These are phyloP conservation scores for Geotrichum australiense DNA, from an alignment of 1,139 yeast species.

Conservation along the genomic window DNA sequence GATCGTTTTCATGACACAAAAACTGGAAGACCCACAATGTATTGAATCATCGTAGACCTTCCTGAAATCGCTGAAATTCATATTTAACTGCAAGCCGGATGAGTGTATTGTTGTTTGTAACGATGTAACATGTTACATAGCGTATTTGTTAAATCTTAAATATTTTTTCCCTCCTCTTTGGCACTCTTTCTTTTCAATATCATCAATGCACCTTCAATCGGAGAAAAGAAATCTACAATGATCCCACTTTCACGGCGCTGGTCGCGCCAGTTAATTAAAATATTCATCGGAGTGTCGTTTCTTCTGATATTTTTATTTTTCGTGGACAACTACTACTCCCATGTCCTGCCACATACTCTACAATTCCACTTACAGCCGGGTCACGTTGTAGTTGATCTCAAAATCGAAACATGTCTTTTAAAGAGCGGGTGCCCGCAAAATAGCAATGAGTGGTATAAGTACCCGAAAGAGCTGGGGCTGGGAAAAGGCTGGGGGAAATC, in stretches of 20 bases:
- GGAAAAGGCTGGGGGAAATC: slow-evolving; percentile 30
- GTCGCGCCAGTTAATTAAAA: slow-evolving; percentile 27
- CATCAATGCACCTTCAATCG: background rate
- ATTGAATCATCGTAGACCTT: no score
- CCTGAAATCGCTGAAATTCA: no score
- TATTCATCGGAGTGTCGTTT: slow-evolving; percentile 21
- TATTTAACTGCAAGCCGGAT: no score
- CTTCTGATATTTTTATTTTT: slow-evolving; percentile 22
- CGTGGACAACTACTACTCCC: slow-evolving; percentile 28
- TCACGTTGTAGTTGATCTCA: slow-evolving; percentile 31
- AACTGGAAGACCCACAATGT: no score
- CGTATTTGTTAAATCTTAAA: no score
- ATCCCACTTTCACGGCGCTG: slow-evolving; percentile 26
- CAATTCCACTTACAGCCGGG: slow-evolving; percentile 29
- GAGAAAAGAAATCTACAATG: background rate
- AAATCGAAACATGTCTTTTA: slow-evolving; percentile 28
- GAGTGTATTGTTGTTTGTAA: no score
- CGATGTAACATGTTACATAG: no score
- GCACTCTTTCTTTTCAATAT: background rate
- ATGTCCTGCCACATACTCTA: slow-evolving; percentile 30
- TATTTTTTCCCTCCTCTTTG: no score
- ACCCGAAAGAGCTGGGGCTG: slow-evolving; percentile 34
- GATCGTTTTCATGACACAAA: no score
- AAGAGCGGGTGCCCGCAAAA: slow-evolving; percentile 24
- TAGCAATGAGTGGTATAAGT: slow-evolving; percentile 28